Evolutionary conservation across 371 early-diverging fungal genomes (phyloP).

Genomic region (Saksenaea oblongispora): DNA sequence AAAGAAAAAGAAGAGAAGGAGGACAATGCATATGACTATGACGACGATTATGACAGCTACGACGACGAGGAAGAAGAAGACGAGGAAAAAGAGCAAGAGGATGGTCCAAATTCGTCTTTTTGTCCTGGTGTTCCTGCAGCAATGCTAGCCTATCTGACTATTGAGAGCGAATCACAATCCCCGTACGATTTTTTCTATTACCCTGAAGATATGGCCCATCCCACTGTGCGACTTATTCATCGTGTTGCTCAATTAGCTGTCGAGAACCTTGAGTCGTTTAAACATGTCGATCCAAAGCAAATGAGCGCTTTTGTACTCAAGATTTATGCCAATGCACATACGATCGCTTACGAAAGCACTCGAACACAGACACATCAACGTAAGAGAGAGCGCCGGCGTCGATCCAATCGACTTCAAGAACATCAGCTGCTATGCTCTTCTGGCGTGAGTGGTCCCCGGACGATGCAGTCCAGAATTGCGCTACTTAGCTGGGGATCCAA

Average conservation of each 20-base stretch:
- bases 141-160: slow-evolving; percentile 38
- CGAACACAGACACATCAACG: slow-evolving; percentile 31
- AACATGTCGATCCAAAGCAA: slow-evolving; percentile 25
- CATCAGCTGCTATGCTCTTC: background rate
- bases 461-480: slow-evolving; percentile 30
- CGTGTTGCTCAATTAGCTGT: slow-evolving; percentile 12
- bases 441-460: background rate
- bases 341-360: slow-evolving; percentile 29
- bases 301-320: slow-evolving; percentile 41
- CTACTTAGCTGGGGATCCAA: slow-evolving; percentile 49
- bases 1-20: background rate
- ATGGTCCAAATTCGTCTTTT: slow-evolving; percentile 24
- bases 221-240: slow-evolving; percentile 31
- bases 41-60: slow-evolving; percentile 17
- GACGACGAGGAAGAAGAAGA: slow-evolving; percentile 15
- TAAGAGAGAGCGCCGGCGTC: slow-evolving; percentile 26
- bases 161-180: slow-evolving; percentile 8
- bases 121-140: slow-evolving; percentile 53
- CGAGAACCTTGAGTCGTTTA: slow-evolving; percentile 20
- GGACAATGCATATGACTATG: background rate
- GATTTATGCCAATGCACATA: slow-evolving; percentile 55
- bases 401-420: slow-evolving; percentile 9
- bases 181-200: slow-evolving; percentile 44
- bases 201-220: slow-evolving; percentile 30
- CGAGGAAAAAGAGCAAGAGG: slow-evolving; percentile 13